These are phyloP conservation scores for Leishmania martiniquensis DNA, from an alignment of 208 protist species.

Conservation along the genomic window DNA sequence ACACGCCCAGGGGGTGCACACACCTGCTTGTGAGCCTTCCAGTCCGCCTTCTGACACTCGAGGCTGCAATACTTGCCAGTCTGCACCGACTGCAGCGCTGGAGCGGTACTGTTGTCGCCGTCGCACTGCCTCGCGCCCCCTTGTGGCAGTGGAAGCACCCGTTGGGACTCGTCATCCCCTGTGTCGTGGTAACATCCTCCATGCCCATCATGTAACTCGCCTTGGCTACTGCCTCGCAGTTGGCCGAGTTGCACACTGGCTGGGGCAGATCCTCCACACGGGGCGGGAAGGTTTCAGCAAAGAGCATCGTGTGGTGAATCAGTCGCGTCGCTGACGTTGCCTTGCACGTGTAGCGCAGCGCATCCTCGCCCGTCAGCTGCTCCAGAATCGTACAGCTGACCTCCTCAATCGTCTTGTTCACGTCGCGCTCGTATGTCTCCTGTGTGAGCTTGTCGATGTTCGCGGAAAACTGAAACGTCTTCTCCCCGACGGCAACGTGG, in stretches of 20 bases:
- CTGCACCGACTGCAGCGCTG: conserved; percentile 75
- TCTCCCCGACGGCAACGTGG: conserved; percentile 54
- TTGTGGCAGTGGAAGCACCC: conserved; percentile 54
- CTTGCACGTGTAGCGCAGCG: conserved; percentile 46
- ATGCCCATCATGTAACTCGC: conserved; percentile 51
- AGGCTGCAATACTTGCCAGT: conserved; percentile 68
- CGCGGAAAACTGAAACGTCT: conserved; percentile 57
- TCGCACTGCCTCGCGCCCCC: conserved; percentile 6
- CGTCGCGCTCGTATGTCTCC: conserved; percentile 38
- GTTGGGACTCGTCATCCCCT: conserved; percentile 29
- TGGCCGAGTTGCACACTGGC: conserved; percentile 41
- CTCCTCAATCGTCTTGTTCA: conserved; percentile 41
- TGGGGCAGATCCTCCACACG: conserved; percentile 60
- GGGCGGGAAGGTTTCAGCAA: conserved; percentile 42
- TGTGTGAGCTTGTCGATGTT: conserved; percentile 44
- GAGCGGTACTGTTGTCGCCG: conserved; percentile 22
- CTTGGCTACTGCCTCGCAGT: conserved; percentile 39
- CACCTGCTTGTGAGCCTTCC: conserved; percentile 61
- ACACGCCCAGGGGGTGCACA: conserved; percentile 21
- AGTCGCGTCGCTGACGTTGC: conserved; percentile 39
- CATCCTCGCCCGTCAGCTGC: conserved; percentile 43
- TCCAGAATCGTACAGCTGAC: conserved; percentile 49
- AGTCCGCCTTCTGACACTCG: conserved; percentile 66
- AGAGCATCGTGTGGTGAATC: conserved; percentile 69
- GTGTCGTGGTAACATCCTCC: conserved; percentile 36